Base-by-base conservation (phyloP, 2,329 filamentous ascomycete genomes). In the Ilyonectria sp. region DNA sequence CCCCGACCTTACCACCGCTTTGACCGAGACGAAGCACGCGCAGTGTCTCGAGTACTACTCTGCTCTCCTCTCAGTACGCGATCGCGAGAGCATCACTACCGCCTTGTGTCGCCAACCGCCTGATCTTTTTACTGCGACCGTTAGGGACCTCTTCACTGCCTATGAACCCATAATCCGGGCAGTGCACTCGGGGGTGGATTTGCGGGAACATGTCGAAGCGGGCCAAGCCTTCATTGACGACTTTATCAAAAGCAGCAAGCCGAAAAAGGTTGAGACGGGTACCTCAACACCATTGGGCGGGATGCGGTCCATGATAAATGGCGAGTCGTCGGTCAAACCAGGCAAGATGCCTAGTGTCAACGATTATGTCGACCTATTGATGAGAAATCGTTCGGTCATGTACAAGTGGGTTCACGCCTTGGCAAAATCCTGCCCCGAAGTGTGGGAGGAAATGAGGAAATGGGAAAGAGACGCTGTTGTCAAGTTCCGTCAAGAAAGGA, bases 91-190 rank as follows among this genome's bases (percentile, higher is more conserved):
- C 72, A 90, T 95, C 55, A 88, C 89, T 13, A 85, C 86, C 13
- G 87, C 90, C 0, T 81, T 94, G 15, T 95, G 93, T 79, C 87
- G 88, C 15, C 85, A 89, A 52, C 88, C 86, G 26, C 93, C 93
- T 0, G 93, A 95, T 73, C 84, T 92, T 10, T 84, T 94, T n/a
- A 95, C 93, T 0, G 86, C 89, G 9, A 86, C 89, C 1, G 82
- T 95, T 54, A 86, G 88, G 33, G 91, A 94, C 64, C 79, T 86
- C 0, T 87, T 94, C 6, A 83, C 86, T 0, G 90, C 91, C 2
- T 93, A 93, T 71, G 93, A 94, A 59, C 92, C 92, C 0, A 89
- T 94, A 66, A 93, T 96, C 63, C 86, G 93, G 23, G 82, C 86
- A 3, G 83, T 95, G 7, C 93, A 95, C 77, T 87, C 92, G 60